Evolutionary conservation across 495 filamentous ascomycete genomes (phyloP).

Genomic region (Penicillium waksmanii): DNA sequence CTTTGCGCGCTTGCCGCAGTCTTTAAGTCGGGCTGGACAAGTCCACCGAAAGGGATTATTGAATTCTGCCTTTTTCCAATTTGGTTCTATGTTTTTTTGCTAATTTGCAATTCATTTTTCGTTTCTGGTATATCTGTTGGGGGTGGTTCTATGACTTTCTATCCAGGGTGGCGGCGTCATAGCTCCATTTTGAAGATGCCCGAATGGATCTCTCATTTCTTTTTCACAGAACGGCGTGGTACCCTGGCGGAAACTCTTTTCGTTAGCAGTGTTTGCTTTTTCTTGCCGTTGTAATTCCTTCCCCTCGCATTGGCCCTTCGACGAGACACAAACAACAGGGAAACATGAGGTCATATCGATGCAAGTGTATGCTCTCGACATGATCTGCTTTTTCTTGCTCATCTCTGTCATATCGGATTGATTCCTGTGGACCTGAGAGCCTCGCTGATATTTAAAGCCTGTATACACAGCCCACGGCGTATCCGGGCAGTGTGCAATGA

Average conservation of each 20-base stretch:
- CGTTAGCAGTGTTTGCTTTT: constrained; percentile 13
- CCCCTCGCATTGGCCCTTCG: constrained; percentile 1
- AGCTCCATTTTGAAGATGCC: constrained; percentile 1
- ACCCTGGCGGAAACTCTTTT: constrained; percentile 6
- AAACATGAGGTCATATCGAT: constrained; percentile 12
- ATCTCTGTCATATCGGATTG: constrained; percentile 2
- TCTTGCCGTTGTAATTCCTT: constrained; percentile 7
- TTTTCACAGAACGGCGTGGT: constrained; percentile 9
- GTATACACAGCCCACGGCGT: neutral
- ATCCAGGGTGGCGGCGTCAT: neutral
- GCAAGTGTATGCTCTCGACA: constrained; percentile 5
- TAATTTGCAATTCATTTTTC: neutral
- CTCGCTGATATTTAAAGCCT: neutral
- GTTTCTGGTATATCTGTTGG: neutral
- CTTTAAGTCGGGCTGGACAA: neutral
- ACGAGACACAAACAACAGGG: constrained; percentile 1
- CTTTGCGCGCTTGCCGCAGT: constrained; percentile 51
- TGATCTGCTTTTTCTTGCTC: constrained; percentile 1
- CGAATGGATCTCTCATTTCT: constrained; percentile 14
- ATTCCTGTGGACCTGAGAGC: neutral
- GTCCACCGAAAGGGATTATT: neutral
- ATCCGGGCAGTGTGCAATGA: neutral
- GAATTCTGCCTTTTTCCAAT: neutral
- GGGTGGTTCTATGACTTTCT: neutral
- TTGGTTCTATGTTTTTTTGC: neutral